These are phyloP conservation scores for Neonothopanus nambi DNA, from an alignment of 1,284 basidiomycete genomes.

Conservation along the genomic window DNA sequence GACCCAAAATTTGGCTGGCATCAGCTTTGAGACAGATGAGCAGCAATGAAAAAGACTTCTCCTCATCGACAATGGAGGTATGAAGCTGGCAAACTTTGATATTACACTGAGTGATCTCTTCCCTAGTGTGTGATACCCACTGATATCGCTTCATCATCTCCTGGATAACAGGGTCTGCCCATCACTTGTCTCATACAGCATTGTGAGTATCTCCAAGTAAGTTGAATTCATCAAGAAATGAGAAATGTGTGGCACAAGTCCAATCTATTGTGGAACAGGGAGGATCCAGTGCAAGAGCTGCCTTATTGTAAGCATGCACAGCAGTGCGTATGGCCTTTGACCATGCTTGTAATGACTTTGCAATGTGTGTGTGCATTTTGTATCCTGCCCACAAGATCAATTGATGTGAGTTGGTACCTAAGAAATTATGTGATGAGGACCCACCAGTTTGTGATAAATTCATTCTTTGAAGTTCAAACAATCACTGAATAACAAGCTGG, in stretches of 20 bases:
- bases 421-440: not conserved
- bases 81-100: conserved; percentile 31
- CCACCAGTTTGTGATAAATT: conserved; percentile 1
- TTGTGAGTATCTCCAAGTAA: conserved; percentile 31
- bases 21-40: not conserved
- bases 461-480: conserved; percentile 23
- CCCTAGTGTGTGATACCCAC: conserved; percentile 28
- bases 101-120: conserved; percentile 34
- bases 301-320: conserved; percentile 29
- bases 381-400: conserved; percentile 21
- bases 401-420: not conserved
- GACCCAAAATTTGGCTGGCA: not conserved
- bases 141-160: conserved; percentile 25
- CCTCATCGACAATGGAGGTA: conserved; percentile 32
- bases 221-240: too few species aligned
- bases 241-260: too few species aligned
- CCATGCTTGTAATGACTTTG: conserved; percentile 22
- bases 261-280: conserved; percentile 26
- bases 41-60: not conserved
- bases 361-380: conserved; percentile 28
- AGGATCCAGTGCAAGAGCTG: conserved; percentile 17
- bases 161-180: conserved; percentile 18
- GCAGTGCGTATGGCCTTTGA: conserved; percentile 27
- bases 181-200: conserved; percentile 27
- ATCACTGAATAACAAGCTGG: conserved; percentile 21